Base-by-base conservation (phyloP, 1,284 basidiomycete species). In the Apiotrichum porosum region DNA sequence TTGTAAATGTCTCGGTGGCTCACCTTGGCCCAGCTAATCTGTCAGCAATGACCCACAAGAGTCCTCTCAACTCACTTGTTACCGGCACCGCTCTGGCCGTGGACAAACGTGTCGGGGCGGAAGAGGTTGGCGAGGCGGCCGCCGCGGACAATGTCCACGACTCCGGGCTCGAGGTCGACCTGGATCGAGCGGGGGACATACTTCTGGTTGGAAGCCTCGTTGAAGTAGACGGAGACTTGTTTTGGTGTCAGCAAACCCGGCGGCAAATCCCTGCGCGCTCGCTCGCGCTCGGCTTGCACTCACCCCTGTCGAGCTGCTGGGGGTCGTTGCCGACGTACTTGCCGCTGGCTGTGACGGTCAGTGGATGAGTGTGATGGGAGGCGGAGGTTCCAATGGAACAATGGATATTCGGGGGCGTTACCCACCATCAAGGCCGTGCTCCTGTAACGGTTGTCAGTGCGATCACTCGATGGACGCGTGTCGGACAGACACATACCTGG, bases 161-260 rank as follows among this genome's bases (percentile, higher is more conserved):
- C 93, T 24, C 88, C 88, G n/a, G 84, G 78, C 72, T 97, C 92
- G 44, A 97, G 77, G 76, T 97, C 92, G 62, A 97, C 76, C 66
- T 92, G 86, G 28, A 93, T 81, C 58, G 88, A 90, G 45, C 92
- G 81, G n/a, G 92, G 92, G n/a, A 97, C 89, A 59, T 88, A 93
- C 59, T 68, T 68, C 33, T 54, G 43, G 49, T 66, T 66, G 15
- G 57, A 49, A 3, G 68, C 68, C 61, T 75, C 73, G 59, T 62
- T 67, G 54, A 72, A 75, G 67, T 75, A 75, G 42, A 75, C 73
- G 43, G 62, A 63, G 50, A 73, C 65, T 66, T n/a, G n/a, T n/a
- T n/a, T n/a, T n/a, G n/a, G n/a, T n/a, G n/a, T n/a, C n/a, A n/a
- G n/a, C n/a, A n/a, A n/a, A n/a, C n/a, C n/a, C n/a, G n/a, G n/a